phyloP scores from a whole-genome alignment of 192 early-diverging fungal species.

The Mortierella claussenii region DNA sequence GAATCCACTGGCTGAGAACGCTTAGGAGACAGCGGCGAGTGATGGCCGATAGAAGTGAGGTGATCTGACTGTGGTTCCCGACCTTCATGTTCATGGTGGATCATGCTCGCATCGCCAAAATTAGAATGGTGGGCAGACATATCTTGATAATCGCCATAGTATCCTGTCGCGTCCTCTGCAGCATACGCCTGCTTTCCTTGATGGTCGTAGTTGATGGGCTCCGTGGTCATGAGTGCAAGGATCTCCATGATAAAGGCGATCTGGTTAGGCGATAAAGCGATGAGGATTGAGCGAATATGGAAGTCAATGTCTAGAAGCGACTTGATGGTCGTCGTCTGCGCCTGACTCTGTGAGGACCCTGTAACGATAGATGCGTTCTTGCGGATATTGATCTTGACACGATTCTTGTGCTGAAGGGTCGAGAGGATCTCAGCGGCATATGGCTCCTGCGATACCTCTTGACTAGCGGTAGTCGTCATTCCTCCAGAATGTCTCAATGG shows the following conservation, averaged over 20 bases:
- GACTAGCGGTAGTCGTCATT: not conserved
- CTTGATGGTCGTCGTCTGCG: slow-evolving; percentile 6
- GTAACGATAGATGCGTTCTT: slow-evolving; percentile 29
- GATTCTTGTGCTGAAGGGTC: slow-evolving; percentile 58
- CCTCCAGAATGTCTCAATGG: not conserved
- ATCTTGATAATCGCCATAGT: not conserved
- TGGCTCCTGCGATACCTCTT: slow-evolving; percentile 9
- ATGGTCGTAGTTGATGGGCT: not conserved
- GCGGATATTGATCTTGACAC: slow-evolving; percentile 56
- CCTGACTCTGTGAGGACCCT: slow-evolving; percentile 6
- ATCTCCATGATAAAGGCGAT: slow-evolving; percentile 58
- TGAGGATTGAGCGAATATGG: slow-evolving; percentile 47
- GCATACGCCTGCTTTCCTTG: no score
- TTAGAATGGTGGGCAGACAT: not conserved
- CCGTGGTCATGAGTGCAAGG: slow-evolving; percentile 23
- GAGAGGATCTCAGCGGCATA: slow-evolving; percentile 60
- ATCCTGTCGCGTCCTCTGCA: no score
- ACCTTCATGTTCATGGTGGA: not conserved
- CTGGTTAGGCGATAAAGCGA: slow-evolving; percentile 55
- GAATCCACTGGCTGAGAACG: slow-evolving; percentile 5
- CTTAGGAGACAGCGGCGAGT: slow-evolving; percentile 17
- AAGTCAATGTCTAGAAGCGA: slow-evolving; percentile 56
- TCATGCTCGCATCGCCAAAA: not conserved
- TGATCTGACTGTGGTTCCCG: slow-evolving; percentile 6
- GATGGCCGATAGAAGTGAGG: not conserved